Evolutionary conservation across 2,329 filamentous ascomycete genomes (phyloP).

Genomic region (Scedosporium dehoogii): DNA sequence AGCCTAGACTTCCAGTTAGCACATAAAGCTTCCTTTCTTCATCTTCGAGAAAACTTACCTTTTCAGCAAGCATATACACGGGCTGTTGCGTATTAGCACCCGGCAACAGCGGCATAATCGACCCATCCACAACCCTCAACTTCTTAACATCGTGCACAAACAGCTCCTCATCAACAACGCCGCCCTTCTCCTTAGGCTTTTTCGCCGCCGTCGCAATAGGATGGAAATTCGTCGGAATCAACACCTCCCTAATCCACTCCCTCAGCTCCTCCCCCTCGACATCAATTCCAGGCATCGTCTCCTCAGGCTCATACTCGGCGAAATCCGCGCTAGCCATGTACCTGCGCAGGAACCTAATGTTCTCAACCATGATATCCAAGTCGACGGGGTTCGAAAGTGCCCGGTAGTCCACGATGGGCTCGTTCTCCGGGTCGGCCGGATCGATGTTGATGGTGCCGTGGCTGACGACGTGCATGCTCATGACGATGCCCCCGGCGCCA

Average conservation of each 20-base stretch:
- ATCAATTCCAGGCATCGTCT: slow-evolving; percentile 8
- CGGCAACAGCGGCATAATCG: slow-evolving; percentile 11
- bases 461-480: slow-evolving; percentile 12
- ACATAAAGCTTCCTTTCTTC: background rate
- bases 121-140: slow-evolving; percentile 11
- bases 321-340: slow-evolving; percentile 5
- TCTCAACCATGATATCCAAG: slow-evolving; percentile 15
- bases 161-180: slow-evolving; percentile 12
- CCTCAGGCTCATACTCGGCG: slow-evolving; percentile 1
- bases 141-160: slow-evolving; percentile 10
- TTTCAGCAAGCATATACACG: slow-evolving; percentile 11
- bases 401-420: slow-evolving; percentile 19
- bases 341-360: slow-evolving; percentile 16
- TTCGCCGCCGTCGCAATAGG: slow-evolving; percentile 9
- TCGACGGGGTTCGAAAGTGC: slow-evolving; percentile 18
- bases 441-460: slow-evolving; percentile 23
- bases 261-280: slow-evolving; percentile 10
- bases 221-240: slow-evolving; percentile 12
- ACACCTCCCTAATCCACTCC: slow-evolving; percentile 7
- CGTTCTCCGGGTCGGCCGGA: slow-evolving; percentile 17
- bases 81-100: slow-evolving; percentile 13
- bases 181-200: slow-evolving; percentile 12
- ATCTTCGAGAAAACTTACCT: slow-evolving; percentile 7
- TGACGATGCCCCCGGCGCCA: slow-evolving; percentile 7
- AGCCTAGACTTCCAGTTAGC: background rate